These are phyloP conservation scores for Ceratobasidium sp. DNA, from an alignment of 1,284 basidiomycete genomes.

Conservation along the genomic window DNA sequence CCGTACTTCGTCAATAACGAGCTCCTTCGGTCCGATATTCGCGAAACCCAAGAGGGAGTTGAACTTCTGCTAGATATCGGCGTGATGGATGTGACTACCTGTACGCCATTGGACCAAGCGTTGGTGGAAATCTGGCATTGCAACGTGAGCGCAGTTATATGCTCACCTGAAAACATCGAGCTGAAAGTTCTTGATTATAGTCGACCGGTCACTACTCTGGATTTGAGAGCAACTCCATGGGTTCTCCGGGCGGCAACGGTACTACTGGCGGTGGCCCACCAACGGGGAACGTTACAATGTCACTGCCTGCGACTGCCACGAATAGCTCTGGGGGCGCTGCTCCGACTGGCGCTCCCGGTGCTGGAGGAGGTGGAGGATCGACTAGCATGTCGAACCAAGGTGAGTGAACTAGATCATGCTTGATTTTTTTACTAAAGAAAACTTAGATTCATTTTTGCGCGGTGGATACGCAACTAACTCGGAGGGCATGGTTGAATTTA, in stretches of 20 bases:
- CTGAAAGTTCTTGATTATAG: not conserved
- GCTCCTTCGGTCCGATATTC: slow-evolving; percentile 65
- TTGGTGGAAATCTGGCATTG: slow-evolving; percentile 78
- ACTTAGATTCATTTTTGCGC: slow-evolving; percentile 65
- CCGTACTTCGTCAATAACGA: slow-evolving; percentile 65
- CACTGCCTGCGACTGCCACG: not conserved
- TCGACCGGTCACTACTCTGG: slow-evolving; percentile 62
- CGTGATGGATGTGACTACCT: slow-evolving; percentile 80
- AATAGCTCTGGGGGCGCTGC: not conserved
- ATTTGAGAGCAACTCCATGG: slow-evolving; percentile 54
- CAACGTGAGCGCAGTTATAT: slow-evolving; percentile 51
- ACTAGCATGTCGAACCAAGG: slow-evolving; percentile 48
- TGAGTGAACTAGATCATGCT: slow-evolving; percentile 50
- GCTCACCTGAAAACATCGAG: not conserved
- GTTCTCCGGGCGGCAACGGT: not conserved
- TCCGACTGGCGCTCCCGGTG: slow-evolving; percentile 14
- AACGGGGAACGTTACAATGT: not conserved
- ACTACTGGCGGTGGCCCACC: no score
- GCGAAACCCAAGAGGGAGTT: slow-evolving; percentile 66
- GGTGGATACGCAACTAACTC: slow-evolving; percentile 76
- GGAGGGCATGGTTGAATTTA: slow-evolving; percentile 76
- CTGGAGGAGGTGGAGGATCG: slow-evolving; percentile 31
- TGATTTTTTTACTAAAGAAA: not conserved
- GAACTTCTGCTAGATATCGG: slow-evolving; percentile 73
- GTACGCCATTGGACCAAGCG: slow-evolving; percentile 74